Evolutionary conservation across 2,329 filamentous ascomycete genomes (phyloP).

Genomic region (Botryotinia globosa): DNA sequence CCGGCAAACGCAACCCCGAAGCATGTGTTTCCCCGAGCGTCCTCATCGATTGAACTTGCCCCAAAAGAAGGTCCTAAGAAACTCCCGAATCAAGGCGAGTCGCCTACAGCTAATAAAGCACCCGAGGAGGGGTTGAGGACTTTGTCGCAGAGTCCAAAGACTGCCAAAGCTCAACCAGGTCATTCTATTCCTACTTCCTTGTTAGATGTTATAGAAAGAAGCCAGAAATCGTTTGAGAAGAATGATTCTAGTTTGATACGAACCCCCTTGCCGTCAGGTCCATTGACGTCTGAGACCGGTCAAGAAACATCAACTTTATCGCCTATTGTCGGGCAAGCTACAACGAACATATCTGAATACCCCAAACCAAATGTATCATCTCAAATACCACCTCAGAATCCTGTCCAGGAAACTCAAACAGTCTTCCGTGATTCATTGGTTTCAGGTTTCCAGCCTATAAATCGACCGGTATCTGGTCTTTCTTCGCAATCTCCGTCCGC

Average conservation of each 20-base stretch:
- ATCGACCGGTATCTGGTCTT: background rate
- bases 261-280: background rate
- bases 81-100: background rate
- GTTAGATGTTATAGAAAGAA: background rate
- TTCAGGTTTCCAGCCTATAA: background rate
- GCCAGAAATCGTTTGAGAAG: background rate
- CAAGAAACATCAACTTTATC: background rate
- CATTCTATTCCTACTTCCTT: background rate
- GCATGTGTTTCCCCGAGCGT: background rate
- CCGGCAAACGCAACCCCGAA: background rate
- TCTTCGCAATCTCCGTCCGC: background rate
- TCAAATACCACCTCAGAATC: background rate
- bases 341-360: background rate
- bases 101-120: background rate
- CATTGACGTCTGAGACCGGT: background rate
- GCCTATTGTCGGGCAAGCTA: background rate
- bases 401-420: background rate
- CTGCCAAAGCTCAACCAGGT: background rate
- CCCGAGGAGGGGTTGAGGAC: background rate
- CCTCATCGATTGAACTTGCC: background rate
- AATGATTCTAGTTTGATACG: background rate
- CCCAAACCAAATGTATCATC: background rate
- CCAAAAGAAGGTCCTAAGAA: background rate
- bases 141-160: background rate
- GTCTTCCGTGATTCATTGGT: background rate